Percentiles rank a stretch among this genome's conserved stretches.
phyloP scores from a whole-genome alignment of 2,329 filamentous ascomycete species.

The Chrysoporthe deuterocubensis region DNA sequence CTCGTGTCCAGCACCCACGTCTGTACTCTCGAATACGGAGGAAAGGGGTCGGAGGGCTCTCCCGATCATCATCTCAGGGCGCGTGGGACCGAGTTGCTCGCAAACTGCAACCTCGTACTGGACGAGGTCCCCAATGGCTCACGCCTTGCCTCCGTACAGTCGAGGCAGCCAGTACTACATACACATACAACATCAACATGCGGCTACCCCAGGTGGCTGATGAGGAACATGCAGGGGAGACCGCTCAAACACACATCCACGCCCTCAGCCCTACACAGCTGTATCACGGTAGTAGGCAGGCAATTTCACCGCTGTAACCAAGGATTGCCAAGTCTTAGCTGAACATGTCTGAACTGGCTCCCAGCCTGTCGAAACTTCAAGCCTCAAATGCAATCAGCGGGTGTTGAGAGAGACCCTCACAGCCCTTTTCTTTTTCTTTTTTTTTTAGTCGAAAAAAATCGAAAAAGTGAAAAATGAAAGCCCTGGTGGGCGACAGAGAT shows the following conservation, averaged over 20 bases:
- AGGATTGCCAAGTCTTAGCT: not conserved
- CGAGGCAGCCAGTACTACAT: not conserved
- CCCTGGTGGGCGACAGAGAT: too few species aligned
- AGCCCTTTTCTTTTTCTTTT: not conserved
- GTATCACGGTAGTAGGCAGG: not conserved
- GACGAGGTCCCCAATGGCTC: not conserved
- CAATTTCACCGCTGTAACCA: not conserved
- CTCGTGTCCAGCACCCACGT: not conserved
- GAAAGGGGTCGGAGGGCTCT: not conserved
- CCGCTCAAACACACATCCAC: not conserved
- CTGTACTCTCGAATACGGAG: not conserved
- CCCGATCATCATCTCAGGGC: not conserved
- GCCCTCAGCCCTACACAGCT: constrained; percentile 4
- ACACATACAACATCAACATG: not conserved
- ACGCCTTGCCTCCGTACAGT: not conserved
- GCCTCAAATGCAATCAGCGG: not conserved
- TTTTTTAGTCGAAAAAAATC: not conserved
- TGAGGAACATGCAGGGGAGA: constrained; percentile 2
- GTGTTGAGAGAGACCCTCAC: not conserved
- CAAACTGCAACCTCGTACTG: not conserved
- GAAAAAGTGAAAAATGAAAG: too few species aligned
- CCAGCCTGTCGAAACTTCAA: not conserved
- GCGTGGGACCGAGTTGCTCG: not conserved
- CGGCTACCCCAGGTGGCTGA: constrained; percentile 1
- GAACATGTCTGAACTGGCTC: not conserved